Evolutionary conservation across 495 filamentous ascomycete species (phyloP).

Genomic region (Talaromyces trachyspermus): DNA sequence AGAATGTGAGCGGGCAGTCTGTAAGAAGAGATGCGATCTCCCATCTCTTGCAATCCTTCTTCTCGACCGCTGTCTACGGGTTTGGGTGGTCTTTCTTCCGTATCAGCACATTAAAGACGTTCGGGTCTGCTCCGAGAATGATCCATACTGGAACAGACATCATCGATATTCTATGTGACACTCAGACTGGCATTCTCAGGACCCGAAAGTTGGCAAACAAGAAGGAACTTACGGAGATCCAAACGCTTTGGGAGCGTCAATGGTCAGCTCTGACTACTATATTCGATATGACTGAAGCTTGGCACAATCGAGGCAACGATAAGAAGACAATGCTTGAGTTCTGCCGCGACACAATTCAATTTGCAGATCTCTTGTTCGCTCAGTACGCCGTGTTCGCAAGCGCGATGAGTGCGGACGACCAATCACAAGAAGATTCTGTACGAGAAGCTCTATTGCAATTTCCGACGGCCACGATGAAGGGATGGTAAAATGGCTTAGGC

Average conservation of each 20-base stretch:
- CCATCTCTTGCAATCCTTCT: constrained; percentile 56
- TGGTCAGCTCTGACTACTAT: constrained; percentile 75
- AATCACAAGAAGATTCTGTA: constrained; percentile 32
- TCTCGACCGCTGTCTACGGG: constrained; percentile 52
- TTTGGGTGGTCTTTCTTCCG: constrained; percentile 53
- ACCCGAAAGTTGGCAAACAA: constrained; percentile 48
- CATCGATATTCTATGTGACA: constrained; percentile 74
- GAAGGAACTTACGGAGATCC: constrained; percentile 55
- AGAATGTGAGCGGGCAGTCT: constrained; percentile 63
- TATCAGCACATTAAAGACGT: constrained; percentile 51
- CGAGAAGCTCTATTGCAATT: constrained; percentile 42
- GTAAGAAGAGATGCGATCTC: constrained; percentile 67
- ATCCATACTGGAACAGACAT: constrained; percentile 69
- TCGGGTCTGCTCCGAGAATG: constrained; percentile 60
- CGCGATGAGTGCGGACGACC: constrained; percentile 46
- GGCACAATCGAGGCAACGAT: constrained; percentile 61
- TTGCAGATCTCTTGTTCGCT: constrained; percentile 76
- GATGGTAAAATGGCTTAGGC: constrained; percentile 75
- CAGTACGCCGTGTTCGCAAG: constrained; percentile 72
- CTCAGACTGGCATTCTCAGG: constrained; percentile 69
- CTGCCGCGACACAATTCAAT: constrained; percentile 86
- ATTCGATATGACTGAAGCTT: constrained; percentile 74
- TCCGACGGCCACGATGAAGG: constrained; percentile 55
- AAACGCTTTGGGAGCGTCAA: constrained; percentile 71
- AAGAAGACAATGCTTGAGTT: constrained; percentile 80